phyloP scores from a whole-genome alignment of 352 stramenopile genomes.

The Globisporangium acanthophoron region DNA sequence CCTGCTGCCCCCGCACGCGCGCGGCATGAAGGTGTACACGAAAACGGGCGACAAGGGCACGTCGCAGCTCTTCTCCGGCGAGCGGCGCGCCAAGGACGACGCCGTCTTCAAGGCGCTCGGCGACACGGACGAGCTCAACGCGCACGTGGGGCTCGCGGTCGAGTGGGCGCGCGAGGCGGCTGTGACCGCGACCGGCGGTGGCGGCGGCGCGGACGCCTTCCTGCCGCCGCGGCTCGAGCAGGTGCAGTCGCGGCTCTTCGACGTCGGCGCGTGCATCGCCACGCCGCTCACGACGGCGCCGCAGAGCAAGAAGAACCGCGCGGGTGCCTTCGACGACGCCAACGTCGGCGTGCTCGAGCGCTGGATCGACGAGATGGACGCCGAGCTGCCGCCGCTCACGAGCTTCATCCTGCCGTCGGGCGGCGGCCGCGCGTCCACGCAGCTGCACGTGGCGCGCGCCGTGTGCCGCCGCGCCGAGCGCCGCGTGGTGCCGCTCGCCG shows the following conservation, averaged over 20 bases:
- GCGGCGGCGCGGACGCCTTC: constrained; percentile 15
- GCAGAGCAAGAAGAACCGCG: constrained; percentile 57
- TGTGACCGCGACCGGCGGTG: not conserved
- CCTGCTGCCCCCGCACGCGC: not conserved
- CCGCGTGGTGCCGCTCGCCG: constrained; percentile 73
- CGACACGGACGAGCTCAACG: constrained; percentile 90
- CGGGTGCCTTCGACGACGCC: constrained; percentile 48
- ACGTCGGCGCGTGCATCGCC: constrained; percentile 85
- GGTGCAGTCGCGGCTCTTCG: constrained; percentile 89
- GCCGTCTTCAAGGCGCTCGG: constrained; percentile 86
- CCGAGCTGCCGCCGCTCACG: constrained; percentile 67
- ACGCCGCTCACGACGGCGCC: constrained; percentile 69
- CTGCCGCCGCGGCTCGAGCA: constrained; percentile 66
- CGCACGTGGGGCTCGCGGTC: constrained; percentile 56
- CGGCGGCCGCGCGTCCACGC: constrained; percentile 68
- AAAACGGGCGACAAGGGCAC: constrained; percentile 91
- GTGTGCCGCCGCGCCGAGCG: constrained; percentile 87
- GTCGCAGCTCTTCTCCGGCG: constrained; percentile 89
- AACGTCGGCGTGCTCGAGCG: constrained; percentile 66
- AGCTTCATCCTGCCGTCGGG: constrained; percentile 86
- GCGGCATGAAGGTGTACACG: constrained; percentile 89
- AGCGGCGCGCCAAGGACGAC: constrained; percentile 84
- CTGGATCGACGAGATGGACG: constrained; percentile 90
- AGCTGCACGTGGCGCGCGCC: constrained; percentile 81
- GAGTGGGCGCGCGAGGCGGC: constrained; percentile 33